These are phyloP conservation scores for Chamaecyparis obtusa DNA, from an alignment of 75 land plant genomes.

Conservation along the genomic window DNA sequence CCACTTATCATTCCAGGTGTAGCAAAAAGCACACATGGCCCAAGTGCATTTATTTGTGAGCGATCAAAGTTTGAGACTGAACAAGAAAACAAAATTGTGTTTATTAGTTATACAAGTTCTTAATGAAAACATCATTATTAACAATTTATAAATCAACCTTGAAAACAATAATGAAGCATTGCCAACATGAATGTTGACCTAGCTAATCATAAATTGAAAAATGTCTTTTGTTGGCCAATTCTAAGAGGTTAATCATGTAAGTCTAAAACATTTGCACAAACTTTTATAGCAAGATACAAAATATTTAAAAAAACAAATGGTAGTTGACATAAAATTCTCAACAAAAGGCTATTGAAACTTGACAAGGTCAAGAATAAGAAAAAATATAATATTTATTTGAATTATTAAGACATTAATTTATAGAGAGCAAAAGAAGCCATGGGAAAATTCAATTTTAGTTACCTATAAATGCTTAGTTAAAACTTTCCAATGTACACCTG, in stretches of 20 bases:
- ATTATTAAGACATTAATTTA: not conserved
- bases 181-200: not conserved
- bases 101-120: constrained; percentile 14
- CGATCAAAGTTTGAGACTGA: constrained; percentile 85
- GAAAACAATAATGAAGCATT: not conserved
- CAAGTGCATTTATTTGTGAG: constrained; percentile 76
- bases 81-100: not conserved
- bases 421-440: not conserved
- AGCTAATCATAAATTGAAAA: not conserved
- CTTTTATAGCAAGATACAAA: not conserved
- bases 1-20: constrained; percentile 98
- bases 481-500: not conserved
- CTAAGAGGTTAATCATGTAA: not conserved
- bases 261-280: not conserved
- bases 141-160: not conserved
- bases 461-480: not conserved
- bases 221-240: not conserved
- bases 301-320: not conserved
- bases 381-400: not conserved
- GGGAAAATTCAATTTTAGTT: not conserved
- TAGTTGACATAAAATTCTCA: not conserved
- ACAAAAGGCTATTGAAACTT: not conserved
- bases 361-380: not conserved
- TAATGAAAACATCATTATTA: not conserved
- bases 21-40: constrained; percentile 98